Evolutionary conservation across 202 grass and related monocot species (phyloP).

Genomic region (Cymbopogon flexuosus): DNA sequence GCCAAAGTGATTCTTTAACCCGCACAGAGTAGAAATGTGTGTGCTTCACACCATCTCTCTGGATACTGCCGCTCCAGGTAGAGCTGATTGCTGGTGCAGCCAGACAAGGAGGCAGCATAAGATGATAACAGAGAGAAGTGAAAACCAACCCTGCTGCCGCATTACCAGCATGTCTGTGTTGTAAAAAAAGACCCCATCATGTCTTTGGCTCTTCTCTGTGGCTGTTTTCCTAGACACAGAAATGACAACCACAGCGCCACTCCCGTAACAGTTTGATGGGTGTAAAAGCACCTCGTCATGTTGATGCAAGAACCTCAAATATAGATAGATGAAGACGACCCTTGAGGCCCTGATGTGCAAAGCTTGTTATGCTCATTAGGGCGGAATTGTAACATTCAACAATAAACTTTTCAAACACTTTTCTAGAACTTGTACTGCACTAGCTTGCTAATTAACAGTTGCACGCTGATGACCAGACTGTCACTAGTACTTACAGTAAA

Average conservation of each 20-base stretch:
- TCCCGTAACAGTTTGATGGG: not conserved
- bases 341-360: conserved; percentile 18
- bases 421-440: not conserved
- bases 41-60: conserved; percentile 1
- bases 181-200: not conserved
- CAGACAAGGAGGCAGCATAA: conserved; percentile 16
- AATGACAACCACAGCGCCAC: not conserved
- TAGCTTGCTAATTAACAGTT: not conserved
- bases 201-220: not conserved
- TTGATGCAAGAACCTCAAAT: not conserved
- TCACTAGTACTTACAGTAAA: not conserved
- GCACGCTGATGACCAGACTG: not conserved
- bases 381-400: not conserved
- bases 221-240: conserved; percentile 3
- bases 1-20: conserved; percentile 13
- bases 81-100: not conserved
- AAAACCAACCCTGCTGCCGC: not conserved
- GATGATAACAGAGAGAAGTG: conserved; percentile 22
- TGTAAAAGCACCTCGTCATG: not conserved
- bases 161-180: not conserved
- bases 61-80: not conserved
- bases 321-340: conserved; percentile 11
- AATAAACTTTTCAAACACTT: not conserved
- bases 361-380: conserved; percentile 19
- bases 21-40: not conserved